A percentile compares a stretch with the other conserved stretches of the same genome.
These are phyloP conservation scores for Curvularia sp. DNA, from an alignment of 2,329 filamentous ascomycete species.

Conservation along the genomic window DNA sequence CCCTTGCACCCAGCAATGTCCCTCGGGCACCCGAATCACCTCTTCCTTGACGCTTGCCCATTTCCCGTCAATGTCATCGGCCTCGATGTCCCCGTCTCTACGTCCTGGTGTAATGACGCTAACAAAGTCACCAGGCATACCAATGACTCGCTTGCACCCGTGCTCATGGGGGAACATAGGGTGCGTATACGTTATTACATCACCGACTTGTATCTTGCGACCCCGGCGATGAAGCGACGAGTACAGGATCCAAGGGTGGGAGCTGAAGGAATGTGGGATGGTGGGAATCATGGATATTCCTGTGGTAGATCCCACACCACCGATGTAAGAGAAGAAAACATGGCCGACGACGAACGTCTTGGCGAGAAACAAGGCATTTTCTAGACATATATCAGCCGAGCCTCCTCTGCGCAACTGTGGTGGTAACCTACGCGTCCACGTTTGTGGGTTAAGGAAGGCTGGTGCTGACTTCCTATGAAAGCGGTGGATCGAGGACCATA, in stretches of 20 bases:
- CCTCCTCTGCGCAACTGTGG: background rate
- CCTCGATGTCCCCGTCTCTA: slow-evolving; percentile 34
- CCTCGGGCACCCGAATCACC: slow-evolving; percentile 82
- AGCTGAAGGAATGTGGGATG: slow-evolving; percentile 54
- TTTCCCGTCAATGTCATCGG: slow-evolving; percentile 33
- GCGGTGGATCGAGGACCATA: slow-evolving; percentile 26
- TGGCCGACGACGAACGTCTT: slow-evolving; percentile 42
- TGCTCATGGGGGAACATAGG: slow-evolving; percentile 66
- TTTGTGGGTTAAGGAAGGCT: slow-evolving; percentile 8
- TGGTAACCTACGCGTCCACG: slow-evolving; percentile 11
- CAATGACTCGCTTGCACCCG: slow-evolving; percentile 78
- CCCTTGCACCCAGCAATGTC: slow-evolving; percentile 89
- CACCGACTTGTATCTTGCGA: slow-evolving; percentile 74
- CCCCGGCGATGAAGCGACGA: slow-evolving; percentile 57
- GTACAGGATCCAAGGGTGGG: slow-evolving; percentile 33
- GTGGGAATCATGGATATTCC: slow-evolving; percentile 93
- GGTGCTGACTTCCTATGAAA: slow-evolving; percentile 16
- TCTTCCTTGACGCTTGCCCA: slow-evolving; percentile 41
- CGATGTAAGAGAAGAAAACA: slow-evolving; percentile 61
- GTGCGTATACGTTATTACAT: slow-evolving; percentile 80
- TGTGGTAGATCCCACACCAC: slow-evolving; percentile 64
- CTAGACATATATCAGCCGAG: slow-evolving; percentile 16
- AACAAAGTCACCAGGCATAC: slow-evolving; percentile 71
- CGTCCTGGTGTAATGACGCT: slow-evolving; percentile 66
- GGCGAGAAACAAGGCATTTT: slow-evolving; percentile 18